A percentile compares a stretch with the other conserved stretches of the same genome.
phyloP scores from a whole-genome alignment of 1,284 basidiomycete genomes.

The Sporisorium exsertum region DNA sequence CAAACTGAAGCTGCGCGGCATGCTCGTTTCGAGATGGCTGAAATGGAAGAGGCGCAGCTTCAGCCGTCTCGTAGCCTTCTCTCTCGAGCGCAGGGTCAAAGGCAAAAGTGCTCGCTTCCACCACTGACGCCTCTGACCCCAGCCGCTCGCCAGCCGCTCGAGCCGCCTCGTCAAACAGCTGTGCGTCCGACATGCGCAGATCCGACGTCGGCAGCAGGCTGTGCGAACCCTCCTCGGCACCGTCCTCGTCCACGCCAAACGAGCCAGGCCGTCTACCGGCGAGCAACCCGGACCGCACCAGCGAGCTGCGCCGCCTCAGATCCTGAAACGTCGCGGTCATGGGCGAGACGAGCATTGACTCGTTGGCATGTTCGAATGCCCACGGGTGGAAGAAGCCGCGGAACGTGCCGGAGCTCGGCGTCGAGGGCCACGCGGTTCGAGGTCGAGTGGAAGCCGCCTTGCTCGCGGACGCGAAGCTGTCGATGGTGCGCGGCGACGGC shows the following conservation, averaged over 20 bases:
- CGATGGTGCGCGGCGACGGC: constrained; percentile 38
- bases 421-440: constrained; percentile 29
- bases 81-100: constrained; percentile 35
- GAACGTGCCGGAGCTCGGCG: constrained; percentile 35
- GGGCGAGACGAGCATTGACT: constrained; percentile 47
- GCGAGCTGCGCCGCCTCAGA: constrained; percentile 31
- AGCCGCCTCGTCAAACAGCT: constrained; percentile 30
- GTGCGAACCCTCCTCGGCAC: neutral
- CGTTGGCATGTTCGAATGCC: constrained; percentile 30
- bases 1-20: neutral
- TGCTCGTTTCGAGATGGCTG: neutral
- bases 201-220: neutral
- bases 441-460: constrained; percentile 14
- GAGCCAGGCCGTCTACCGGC: constrained; percentile 15
- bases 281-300: constrained; percentile 11
- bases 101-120: constrained; percentile 8
- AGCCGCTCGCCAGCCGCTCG: constrained; percentile 23
- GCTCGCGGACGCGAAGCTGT: constrained; percentile 3
- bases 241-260: constrained; percentile 16
- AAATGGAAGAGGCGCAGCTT: too few species aligned
- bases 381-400: constrained; percentile 49
- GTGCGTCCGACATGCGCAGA: constrained; percentile 6
- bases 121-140: neutral
- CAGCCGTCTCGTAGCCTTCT: constrained; percentile 18
- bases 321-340: constrained; percentile 34